Percentiles rank a stretch among this genome's conserved stretches.
Conservation (phyloP, 2,329 filamentous ascomycete genomes). For the Colletotrichum horii region DNA sequence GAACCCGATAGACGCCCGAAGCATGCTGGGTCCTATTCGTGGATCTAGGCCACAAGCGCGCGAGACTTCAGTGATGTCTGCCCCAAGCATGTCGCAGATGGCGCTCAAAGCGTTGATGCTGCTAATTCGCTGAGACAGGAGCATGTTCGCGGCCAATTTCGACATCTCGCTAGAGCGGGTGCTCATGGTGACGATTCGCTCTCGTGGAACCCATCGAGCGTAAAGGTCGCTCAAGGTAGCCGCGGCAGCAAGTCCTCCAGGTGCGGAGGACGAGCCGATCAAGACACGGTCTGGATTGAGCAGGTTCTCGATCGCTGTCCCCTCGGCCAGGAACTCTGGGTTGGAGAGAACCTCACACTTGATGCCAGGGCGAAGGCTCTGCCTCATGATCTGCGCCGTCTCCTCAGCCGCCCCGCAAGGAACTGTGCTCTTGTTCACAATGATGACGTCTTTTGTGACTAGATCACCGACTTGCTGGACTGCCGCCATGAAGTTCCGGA, state of each 20-base stretch:
- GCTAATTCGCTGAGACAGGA: constrained; percentile 80
- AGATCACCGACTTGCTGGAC: constrained; percentile 69
- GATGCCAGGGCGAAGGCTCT: constrained; percentile 68
- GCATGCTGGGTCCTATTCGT: constrained; percentile 74
- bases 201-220: constrained; percentile 70
- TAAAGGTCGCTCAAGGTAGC: constrained; percentile 71
- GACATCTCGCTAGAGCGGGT: constrained; percentile 79
- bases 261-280: constrained; percentile 71
- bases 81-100: constrained; percentile 77
- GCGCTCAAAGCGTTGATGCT: constrained; percentile 82
- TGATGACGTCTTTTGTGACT: constrained; percentile 70
- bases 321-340: constrained; percentile 81
- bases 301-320: constrained; percentile 75
- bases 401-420: constrained; percentile 58
- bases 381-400: constrained; percentile 71
- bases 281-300: constrained; percentile 74
- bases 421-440: constrained; percentile 84
- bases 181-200: constrained; percentile 73
- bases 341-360: constrained; percentile 81
- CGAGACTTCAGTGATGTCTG: constrained; percentile 75
- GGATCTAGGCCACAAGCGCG: constrained; percentile 70
- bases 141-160: constrained; percentile 80
- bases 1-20: constrained; percentile 78
- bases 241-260: constrained; percentile 65
- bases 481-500: constrained; percentile 74